phyloP scores from a whole-genome alignment of 2,329 filamentous ascomycete genomes.

The Stagonosporopsis chrysanthemi region DNA sequence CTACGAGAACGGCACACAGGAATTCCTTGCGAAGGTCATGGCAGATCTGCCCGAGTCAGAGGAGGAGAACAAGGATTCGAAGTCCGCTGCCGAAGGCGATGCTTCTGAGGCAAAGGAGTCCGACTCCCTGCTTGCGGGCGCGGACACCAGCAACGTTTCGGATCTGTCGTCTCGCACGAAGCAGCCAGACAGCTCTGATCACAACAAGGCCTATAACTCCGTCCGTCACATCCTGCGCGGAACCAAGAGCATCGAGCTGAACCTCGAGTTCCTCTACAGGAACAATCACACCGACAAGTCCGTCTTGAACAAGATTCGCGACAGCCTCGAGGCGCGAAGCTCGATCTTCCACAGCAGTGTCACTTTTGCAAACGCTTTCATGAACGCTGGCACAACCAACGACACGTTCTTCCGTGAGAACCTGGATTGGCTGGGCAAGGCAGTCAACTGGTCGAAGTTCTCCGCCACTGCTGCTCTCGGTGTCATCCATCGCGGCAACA shows the following conservation, averaged over 20 bases:
- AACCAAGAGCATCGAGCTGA: conserved; percentile 91
- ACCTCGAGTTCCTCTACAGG: conserved; percentile 94
- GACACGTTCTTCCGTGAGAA: conserved; percentile 99
- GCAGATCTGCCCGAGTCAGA: conserved; percentile 70
- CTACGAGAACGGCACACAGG: conserved; percentile 98
- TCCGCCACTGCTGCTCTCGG: conserved; percentile 95
- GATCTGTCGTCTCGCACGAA: conserved; percentile 54
- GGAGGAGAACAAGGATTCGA: conserved; percentile 57
- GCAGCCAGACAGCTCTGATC: conserved; percentile 56
- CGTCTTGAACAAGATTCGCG: conserved; percentile 94
- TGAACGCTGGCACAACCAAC: conserved; percentile 98
- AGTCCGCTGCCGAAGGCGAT: conserved; percentile 49
- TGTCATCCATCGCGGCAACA: conserved; percentile 94
- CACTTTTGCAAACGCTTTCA: conserved; percentile 97
- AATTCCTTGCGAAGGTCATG: conserved; percentile 91
- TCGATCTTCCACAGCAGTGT: conserved; percentile 98
- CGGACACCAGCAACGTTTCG: conserved; percentile 62
- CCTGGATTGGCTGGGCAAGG: conserved; percentile 96
- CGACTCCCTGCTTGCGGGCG: conserved; percentile 65
- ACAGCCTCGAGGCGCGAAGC: conserved; percentile 93
- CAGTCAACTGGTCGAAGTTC: conserved; percentile 99
- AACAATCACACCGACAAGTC: conserved; percentile 92
- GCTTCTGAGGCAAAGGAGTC: conserved; percentile 63
- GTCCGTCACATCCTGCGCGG: conserved; percentile 76
- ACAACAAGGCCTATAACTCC: conserved; percentile 62